Percentiles rank a stretch among this genome's conserved stretches.
Evolutionary conservation across 352 stramenopile genomes (phyloP).

Genomic region (Aphanomyces invadans): DNA sequence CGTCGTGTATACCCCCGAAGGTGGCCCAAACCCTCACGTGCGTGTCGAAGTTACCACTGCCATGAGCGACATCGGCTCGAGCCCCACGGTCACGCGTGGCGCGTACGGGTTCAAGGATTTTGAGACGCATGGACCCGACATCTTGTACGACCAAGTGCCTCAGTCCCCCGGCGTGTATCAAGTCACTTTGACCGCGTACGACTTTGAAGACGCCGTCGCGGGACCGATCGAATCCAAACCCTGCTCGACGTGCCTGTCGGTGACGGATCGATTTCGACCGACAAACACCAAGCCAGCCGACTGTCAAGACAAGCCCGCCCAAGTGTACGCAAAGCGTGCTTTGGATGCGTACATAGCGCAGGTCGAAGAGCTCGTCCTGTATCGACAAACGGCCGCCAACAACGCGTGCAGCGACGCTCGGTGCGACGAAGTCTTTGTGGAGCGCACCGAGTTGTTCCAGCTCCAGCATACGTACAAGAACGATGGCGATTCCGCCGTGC

Average conservation of each 20-base stretch:
- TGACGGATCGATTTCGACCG: constrained; percentile 1
- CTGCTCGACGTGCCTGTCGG: not conserved
- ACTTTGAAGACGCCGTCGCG: not conserved
- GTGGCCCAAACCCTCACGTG: not conserved
- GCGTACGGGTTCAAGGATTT: not conserved
- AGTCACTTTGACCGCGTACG: not conserved
- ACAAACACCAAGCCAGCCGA: not conserved
- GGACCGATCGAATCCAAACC: not conserved
- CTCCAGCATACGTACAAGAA: not conserved
- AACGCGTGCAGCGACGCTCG: constrained; percentile 9
- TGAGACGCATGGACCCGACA: not conserved
- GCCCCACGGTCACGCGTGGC: not conserved
- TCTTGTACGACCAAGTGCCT: not conserved
- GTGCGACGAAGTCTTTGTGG: not conserved
- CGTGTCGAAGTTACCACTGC: not conserved
- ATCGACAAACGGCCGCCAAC: not conserved
- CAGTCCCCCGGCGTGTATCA: not conserved
- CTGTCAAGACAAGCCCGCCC: not conserved
- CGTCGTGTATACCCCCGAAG: not conserved
- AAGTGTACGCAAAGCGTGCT: not conserved
- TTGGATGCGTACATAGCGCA: not conserved
- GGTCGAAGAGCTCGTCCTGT: not conserved
- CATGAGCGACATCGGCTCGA: not conserved
- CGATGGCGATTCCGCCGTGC: not conserved
- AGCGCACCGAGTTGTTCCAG: not conserved